These are phyloP conservation scores for Penicillium parvum DNA, from an alignment of 495 filamentous ascomycete genomes.

Conservation along the genomic window DNA sequence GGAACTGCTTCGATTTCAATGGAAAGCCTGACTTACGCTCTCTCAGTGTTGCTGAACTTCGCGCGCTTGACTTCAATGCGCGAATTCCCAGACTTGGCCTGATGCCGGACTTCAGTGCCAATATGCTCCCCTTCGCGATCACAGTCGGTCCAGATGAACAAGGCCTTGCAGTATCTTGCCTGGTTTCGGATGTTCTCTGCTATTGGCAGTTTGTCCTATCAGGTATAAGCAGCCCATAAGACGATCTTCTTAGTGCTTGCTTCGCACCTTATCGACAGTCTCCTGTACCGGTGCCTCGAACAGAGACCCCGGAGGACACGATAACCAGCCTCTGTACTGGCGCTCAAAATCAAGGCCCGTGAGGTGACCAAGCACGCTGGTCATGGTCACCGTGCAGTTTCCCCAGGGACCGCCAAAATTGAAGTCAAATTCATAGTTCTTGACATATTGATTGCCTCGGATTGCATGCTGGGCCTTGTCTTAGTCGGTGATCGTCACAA, in stretches of 20 bases:
- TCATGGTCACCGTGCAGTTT: slow-evolving; percentile 80
- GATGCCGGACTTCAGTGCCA: slow-evolving; percentile 82
- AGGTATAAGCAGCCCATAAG: slow-evolving; percentile 8
- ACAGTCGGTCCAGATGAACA: slow-evolving; percentile 99
- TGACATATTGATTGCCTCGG: slow-evolving; percentile 69
- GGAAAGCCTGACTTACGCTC: slow-evolving; percentile 57
- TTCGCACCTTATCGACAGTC: slow-evolving; percentile 56
- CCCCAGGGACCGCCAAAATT: slow-evolving; percentile 82
- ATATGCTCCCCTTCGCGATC: slow-evolving; percentile 98
- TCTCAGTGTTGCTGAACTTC: slow-evolving; percentile 91
- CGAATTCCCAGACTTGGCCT: slow-evolving; percentile 69
- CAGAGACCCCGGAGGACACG: slow-evolving; percentile 69
- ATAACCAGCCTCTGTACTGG: slow-evolving; percentile 71
- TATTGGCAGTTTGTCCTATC: slow-evolving; percentile 71
- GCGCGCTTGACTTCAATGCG: slow-evolving; percentile 78
- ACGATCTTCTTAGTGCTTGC: too few relatives aligned
- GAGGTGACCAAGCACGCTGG: slow-evolving; percentile 83
- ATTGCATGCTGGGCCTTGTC: slow-evolving; percentile 48
- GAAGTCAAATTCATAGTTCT: slow-evolving; percentile 92
- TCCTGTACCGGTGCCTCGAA: slow-evolving; percentile 78
- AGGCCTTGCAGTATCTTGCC: slow-evolving; percentile 60
- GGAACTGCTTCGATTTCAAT: not conserved
- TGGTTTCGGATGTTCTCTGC: slow-evolving; percentile 79
- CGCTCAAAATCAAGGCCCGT: slow-evolving; percentile 65
- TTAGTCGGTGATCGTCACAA: slow-evolving; percentile 8